Percentiles rank a stretch among this genome's conserved stretches.
These are phyloP conservation scores for Hyaloscypha bicolor DNA, from an alignment of 495 filamentous ascomycete species.

Conservation along the genomic window DNA sequence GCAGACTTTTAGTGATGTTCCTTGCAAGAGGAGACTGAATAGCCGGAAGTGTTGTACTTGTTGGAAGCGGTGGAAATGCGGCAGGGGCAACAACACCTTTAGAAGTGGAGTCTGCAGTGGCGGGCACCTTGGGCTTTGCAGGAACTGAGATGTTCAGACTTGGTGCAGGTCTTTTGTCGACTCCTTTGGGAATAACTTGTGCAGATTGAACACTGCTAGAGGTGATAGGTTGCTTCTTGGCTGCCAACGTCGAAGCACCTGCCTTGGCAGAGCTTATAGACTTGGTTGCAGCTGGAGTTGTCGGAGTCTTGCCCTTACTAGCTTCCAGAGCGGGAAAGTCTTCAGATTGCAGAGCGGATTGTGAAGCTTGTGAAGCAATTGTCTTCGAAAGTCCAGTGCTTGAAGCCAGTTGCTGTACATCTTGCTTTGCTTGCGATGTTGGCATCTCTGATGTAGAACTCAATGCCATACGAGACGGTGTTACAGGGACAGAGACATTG, in stretches of 20 bases:
- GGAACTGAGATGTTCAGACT: slow-evolving; percentile 65
- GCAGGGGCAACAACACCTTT: slow-evolving; percentile 41
- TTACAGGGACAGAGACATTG: slow-evolving; percentile 24
- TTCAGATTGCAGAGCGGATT: slow-evolving; percentile 49
- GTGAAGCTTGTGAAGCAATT: slow-evolving; percentile 45
- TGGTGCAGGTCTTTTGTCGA: slow-evolving; percentile 57
- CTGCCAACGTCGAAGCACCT: background rate
- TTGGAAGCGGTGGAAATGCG: slow-evolving; percentile 51
- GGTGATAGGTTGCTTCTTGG: slow-evolving; percentile 23
- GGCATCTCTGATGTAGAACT: background rate
- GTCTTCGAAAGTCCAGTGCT: slow-evolving; percentile 49
- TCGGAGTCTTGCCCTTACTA: slow-evolving; percentile 32
- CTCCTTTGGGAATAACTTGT: slow-evolving; percentile 10
- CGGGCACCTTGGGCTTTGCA: slow-evolving; percentile 37
- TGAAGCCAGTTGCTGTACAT: slow-evolving; percentile 47
- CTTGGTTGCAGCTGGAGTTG: slow-evolving; percentile 35
- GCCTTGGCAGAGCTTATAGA: slow-evolving; percentile 10
- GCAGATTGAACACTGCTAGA: background rate
- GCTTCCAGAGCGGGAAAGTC: slow-evolving; percentile 58
- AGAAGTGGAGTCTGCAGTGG: slow-evolving; percentile 37
- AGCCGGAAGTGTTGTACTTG: slow-evolving; percentile 49
- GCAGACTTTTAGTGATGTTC: slow-evolving; percentile 57
- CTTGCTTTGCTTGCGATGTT: slow-evolving; percentile 44
- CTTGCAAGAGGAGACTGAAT: slow-evolving; percentile 49
- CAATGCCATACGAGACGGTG: background rate